Base-by-base conservation (phyloP, 179 eudicot genomes). In the Monotropa hypopitys region DNA sequence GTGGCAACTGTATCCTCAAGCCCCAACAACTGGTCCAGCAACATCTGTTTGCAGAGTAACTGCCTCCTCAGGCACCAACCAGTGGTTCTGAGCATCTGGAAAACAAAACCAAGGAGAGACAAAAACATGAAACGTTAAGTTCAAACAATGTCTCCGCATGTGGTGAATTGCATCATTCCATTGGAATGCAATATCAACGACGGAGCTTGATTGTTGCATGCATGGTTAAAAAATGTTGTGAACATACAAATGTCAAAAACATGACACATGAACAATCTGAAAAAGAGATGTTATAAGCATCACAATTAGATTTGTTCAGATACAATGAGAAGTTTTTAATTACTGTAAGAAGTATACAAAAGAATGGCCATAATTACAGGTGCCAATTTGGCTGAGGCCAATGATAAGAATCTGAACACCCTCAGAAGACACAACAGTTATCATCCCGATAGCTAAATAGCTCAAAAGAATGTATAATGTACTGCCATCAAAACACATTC, bases 401-500 rank as follows among this genome's bases (percentile, higher is more conserved):
- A 40, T 16, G 67, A 69, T 18, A 53, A 15, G 32, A 53, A 16
- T 70, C 26, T 12, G 18, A 28, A 30, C 56, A 73, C 3, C 20
- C 38, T 46, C 28, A 26, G 59, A 54, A 1, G 21, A 75, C 33
- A 67, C 26, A 32, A 6, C 10, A 15, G 42, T 38, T 65, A 26
- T 70, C 49, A 47, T 47, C 72, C 62, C 40, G 51, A 71, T 30
- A 20, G 76, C 33, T 78, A 70, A 77, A 70, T 46, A 62, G 74
- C 68, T 77, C 43, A 85, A 77, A 72, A 75, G 54, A 80, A 83
- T 83, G 83, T 85, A 81, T 82, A 81, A 63, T 75, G 62, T 49
- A 28, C 10, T 43, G 66, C 38, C 78, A 32, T 87, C 84, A 85
- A 76, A 84, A 87, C 87, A 87, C 80, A 59, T 80, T 73, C 69